These are phyloP conservation scores for Calcarisporium arbuscula DNA, from an alignment of 2,329 filamentous ascomycete species.

Conservation along the genomic window DNA sequence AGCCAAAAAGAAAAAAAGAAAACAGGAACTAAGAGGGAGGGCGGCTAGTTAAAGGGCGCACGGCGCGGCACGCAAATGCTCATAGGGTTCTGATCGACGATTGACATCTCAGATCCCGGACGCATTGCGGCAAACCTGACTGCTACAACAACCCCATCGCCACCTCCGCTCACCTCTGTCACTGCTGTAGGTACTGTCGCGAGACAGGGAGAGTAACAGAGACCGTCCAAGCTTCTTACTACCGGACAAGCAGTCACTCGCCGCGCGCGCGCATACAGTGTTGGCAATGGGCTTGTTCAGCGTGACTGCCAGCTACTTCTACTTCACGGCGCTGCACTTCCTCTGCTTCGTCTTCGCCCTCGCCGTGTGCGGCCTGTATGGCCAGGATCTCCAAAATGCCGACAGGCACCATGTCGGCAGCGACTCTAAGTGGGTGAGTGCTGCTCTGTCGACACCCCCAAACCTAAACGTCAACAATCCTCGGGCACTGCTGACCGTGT, in stretches of 20 bases:
- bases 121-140: not conserved
- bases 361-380: conserved; percentile 74
- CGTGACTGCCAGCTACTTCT: conserved; percentile 41
- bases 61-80: not conserved
- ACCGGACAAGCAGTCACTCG: not conserved
- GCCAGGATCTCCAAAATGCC: conserved; percentile 55
- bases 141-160: not conserved
- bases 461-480: conserved; percentile 3
- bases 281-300: conserved; percentile 44
- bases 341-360: conserved; percentile 71
- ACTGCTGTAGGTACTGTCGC: not conserved
- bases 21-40: not conserved
- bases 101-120: not conserved
- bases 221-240: not conserved
- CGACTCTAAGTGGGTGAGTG: conserved; percentile 64
- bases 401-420: conserved; percentile 40
- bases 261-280: conserved; percentile 12
- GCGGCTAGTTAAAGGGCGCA: not conserved
- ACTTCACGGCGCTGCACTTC: conserved; percentile 61
- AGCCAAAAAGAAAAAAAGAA: not conserved
- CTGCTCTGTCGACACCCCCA: not conserved
- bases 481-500: no score
- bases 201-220: conserved; percentile 6
- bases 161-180: not conserved
- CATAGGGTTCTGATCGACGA: not conserved